Percentiles rank a stretch among this genome's conserved stretches.
phyloP scores from a whole-genome alignment of 2,329 filamentous ascomycete species.

The Didymella sp. region DNA sequence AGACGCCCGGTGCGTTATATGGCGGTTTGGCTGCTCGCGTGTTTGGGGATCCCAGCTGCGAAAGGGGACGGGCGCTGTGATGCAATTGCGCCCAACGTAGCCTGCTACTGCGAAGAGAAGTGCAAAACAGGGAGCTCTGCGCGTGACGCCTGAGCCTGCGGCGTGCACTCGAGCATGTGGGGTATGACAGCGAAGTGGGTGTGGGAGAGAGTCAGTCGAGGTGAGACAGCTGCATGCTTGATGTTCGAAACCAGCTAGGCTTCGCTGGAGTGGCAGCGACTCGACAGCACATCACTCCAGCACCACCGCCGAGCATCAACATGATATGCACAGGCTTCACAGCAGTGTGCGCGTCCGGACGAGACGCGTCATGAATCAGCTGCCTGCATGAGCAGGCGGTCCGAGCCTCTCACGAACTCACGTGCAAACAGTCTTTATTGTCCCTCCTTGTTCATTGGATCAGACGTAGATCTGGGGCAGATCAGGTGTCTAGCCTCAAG shows the following conservation, averaged over 20 bases:
- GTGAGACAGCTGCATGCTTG: constrained; percentile 17
- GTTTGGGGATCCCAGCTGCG: constrained; percentile 40
- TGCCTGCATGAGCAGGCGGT: constrained; percentile 8
- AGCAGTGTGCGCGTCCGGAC: background rate
- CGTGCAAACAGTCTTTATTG: constrained; percentile 2
- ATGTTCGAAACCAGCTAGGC: constrained; percentile 6
- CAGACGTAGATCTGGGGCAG: constrained; percentile 8
- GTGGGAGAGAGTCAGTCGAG: constrained; percentile 19
- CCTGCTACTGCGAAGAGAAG: constrained; percentile 15
- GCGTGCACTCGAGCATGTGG: constrained; percentile 28
- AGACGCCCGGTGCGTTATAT: constrained; percentile 32
- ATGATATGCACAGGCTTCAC: background rate
- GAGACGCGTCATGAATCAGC: constrained; percentile 7
- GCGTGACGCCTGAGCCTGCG: constrained; percentile 20
- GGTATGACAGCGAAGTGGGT: constrained; percentile 13
- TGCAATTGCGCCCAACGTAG: constrained; percentile 14
- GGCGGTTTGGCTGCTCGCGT: constrained; percentile 24
- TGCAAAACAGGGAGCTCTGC: constrained; percentile 9
- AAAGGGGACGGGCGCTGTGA: constrained; percentile 22
- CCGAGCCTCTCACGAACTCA: constrained; percentile 8
- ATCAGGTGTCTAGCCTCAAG: background rate
- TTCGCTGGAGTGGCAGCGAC: constrained; percentile 10
- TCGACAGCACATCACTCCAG: constrained; percentile 5
- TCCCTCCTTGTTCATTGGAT: background rate
- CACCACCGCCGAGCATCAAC: background rate